phyloP scores from a whole-genome alignment of 306 rosid species.

The Cicer cuneatum region DNA sequence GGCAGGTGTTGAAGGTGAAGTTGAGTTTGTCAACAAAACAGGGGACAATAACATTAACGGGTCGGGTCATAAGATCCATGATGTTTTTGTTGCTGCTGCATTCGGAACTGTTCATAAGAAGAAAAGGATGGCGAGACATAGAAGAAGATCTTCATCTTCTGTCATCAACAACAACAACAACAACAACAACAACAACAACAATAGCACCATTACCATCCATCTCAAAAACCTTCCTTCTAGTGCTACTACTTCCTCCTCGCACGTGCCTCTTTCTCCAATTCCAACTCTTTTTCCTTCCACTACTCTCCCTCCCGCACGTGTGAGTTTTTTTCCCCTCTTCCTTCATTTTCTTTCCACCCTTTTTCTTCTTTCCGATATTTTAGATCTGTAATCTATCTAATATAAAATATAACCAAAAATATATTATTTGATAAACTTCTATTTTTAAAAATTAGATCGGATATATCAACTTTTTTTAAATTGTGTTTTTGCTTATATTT shows the following conservation, averaged over 20 bases:
- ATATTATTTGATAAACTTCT: no score
- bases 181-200: no score
- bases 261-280: conserved; percentile 50
- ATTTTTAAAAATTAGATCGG: no score
- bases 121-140: conserved; percentile 74
- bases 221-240: conserved; percentile 6
- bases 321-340: conserved; percentile 47
- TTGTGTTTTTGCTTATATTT: no score
- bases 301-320: conserved; percentile 60
- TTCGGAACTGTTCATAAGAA: conserved; percentile 63
- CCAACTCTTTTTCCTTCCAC: background rate
- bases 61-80: conserved; percentile 52
- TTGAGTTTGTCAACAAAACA: conserved; percentile 45
- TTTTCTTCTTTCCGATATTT: background rate
- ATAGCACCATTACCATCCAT: conserved; percentile 24
- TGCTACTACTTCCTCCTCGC: conserved; percentile 45
- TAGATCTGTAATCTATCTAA: conserved; percentile 22
- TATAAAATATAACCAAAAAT: no score
- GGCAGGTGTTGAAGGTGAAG: conserved; percentile 69
- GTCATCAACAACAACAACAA: no score
- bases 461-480: no score
- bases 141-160: conserved; percentile 62
- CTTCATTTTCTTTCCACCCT: background rate
- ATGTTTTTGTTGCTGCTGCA: conserved; percentile 46
- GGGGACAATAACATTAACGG: conserved; percentile 51